These are phyloP conservation scores for Flaveria bidentis DNA, from an alignment of 129 eudicot genomes.

Conservation along the genomic window DNA sequence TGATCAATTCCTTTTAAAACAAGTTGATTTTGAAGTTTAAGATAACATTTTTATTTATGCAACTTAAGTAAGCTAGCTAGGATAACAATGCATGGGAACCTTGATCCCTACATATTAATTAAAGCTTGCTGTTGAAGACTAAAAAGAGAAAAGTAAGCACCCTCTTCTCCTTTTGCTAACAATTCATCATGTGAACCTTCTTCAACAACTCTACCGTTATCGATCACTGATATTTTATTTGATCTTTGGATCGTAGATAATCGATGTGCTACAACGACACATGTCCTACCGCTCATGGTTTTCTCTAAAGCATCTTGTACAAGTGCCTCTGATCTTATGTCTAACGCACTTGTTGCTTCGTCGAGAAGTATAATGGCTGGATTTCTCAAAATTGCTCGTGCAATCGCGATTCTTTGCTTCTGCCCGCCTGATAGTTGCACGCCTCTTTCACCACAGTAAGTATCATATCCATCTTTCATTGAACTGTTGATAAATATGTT, in stretches of 20 bases:
- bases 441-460: conserved; percentile 59
- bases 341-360: conserved; percentile 54
- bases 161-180: conserved; percentile 62
- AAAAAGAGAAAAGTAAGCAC: conserved; percentile 64
- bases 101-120: neutral
- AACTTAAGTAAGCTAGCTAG: neutral
- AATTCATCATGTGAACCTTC: conserved; percentile 65
- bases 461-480: conserved; percentile 44
- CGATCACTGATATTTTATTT: conserved; percentile 50
- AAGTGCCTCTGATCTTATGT: conserved; percentile 44
- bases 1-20: no score
- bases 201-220: conserved; percentile 66
- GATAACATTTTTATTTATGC: neutral
- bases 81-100: neutral
- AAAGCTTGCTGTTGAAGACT: conserved; percentile 53
- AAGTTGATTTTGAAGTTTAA: neutral
- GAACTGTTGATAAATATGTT: conserved; percentile 8
- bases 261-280: conserved; percentile 48
- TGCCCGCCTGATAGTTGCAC: conserved; percentile 58
- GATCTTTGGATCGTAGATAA: conserved; percentile 46
- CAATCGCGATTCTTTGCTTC: conserved; percentile 41
- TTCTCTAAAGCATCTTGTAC: conserved; percentile 48
- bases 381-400: conserved; percentile 40
- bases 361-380: conserved; percentile 46
- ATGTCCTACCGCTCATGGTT: conserved; percentile 47